Conservation (phyloP, 176 grass and related monocot genomes). For the Phoenix dactylifera region DNA sequence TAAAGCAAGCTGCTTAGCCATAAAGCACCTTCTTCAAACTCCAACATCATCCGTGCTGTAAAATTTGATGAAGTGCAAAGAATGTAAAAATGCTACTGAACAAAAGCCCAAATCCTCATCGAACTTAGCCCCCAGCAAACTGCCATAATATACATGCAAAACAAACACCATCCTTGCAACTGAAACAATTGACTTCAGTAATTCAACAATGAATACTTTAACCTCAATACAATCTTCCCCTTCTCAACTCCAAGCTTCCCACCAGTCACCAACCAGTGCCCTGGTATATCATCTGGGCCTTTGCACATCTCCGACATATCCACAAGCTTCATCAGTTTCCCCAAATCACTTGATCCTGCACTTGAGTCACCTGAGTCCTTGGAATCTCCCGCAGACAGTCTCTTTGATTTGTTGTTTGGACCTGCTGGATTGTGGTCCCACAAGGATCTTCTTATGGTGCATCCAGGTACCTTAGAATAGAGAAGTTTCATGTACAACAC, state of each 20-base stretch:
- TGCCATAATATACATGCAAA: background rate
- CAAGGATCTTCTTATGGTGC: conserved; percentile 53
- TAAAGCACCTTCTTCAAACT: no score
- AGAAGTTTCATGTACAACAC: conserved; percentile 58
- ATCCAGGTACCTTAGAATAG: conserved; percentile 49
- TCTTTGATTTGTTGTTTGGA: conserved; percentile 6
- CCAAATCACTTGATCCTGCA: conserved; percentile 15
- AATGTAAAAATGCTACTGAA: no score
- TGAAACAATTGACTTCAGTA: conserved; percentile 18
- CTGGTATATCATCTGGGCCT: conserved; percentile 47
- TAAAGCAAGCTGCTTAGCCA: no score
- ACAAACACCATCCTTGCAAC: background rate
- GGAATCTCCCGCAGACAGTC: conserved; percentile 1
- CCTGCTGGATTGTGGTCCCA: conserved; percentile 45
- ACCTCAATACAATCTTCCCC: conserved; percentile 50
- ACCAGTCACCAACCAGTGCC: conserved; percentile 65
- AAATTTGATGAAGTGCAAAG: no score
- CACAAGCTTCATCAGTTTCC: conserved; percentile 36
- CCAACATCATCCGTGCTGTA: no score
- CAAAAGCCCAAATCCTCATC: background rate
- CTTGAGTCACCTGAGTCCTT: conserved; percentile 16
- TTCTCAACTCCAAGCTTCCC: conserved; percentile 51
- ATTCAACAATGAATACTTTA: conserved; percentile 68
- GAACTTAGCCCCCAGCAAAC: background rate
- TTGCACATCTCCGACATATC: conserved; percentile 55